Conservation (phyloP, 352 stramenopile genomes). For the Pythium sp. region DNA sequence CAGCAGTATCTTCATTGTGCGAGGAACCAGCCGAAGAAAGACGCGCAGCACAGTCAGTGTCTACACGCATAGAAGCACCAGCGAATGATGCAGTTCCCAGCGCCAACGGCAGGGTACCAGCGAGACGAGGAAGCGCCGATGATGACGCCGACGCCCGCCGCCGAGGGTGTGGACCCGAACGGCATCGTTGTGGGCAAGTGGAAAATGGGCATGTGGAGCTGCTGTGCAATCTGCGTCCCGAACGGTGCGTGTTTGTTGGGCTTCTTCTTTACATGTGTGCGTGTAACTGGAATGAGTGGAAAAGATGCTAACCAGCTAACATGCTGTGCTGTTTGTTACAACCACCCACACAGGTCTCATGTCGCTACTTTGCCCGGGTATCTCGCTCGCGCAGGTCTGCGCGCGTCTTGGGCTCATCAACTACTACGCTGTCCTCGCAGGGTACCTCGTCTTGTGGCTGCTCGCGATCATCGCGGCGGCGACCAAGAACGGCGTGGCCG, state of each 20-base stretch:
- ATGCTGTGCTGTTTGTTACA: background rate
- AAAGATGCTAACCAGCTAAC: background rate
- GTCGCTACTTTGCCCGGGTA: conserved; percentile 22
- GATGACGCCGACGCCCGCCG: conserved; percentile 17
- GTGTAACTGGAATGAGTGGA: background rate
- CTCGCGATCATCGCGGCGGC: conserved; percentile 29
- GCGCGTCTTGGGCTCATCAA: conserved; percentile 37
- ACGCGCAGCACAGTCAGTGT: background rate
- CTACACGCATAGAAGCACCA: background rate
- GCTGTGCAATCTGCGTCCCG: conserved; percentile 16
- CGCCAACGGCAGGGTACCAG: conserved; percentile 9
- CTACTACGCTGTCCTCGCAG: conserved; percentile 34
- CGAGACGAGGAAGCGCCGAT: conserved; percentile 12
- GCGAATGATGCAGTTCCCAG: conserved; percentile 10
- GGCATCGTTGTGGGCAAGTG: conserved; percentile 31
- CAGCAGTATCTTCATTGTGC: background rate
- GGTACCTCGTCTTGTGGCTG: conserved; percentile 32
- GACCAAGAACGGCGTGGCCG: conserved; percentile 26
- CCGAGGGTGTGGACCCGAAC: conserved; percentile 27
- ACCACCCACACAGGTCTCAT: conserved; percentile 18
- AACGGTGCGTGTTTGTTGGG: conserved; percentile 20
- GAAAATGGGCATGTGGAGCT: conserved; percentile 31
- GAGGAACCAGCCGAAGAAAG: background rate
- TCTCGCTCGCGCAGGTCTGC: conserved; percentile 50
- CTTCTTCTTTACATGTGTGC: background rate